Evolutionary conservation across 352 stramenopile genomes (phyloP), one percentile per base, ranked within the genome.

Genomic region (Phytophthora crassamura): DNA sequence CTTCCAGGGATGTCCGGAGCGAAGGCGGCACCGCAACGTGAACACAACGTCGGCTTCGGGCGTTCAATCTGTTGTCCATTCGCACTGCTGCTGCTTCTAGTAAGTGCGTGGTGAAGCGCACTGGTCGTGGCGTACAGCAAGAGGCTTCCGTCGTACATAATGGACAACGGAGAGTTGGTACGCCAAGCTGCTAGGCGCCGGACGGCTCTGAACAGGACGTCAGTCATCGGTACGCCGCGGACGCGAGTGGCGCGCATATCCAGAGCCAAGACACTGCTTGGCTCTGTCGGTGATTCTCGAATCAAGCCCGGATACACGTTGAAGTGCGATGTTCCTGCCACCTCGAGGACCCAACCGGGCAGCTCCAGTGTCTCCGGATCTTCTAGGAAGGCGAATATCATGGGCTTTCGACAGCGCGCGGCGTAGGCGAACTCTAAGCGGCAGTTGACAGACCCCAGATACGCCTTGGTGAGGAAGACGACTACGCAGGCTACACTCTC

Each of bases 351-450:
- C 80, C 80, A 89, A 4, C 20, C 25, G 10, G 75, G 75, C 15
- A 86, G 48, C 4, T 63, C 59, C 1, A 84, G 58, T 10, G 36
- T 18, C 7, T 45, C 16, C 9, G 70, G 64, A 39, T 87, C 76
- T n/a, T 79, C 56, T 3, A 87, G 60, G 25, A 81, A 77, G 0
- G 68, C 75, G 46, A 88, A 76, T 32, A 88, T 69, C 52, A 86
- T 75, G 7, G 76, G 72, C 41, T 81, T 86, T 12, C 59, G 49
- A 18, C 71, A 77, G 6, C 52, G 55, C 6, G 56, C 63, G 18
- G 78, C 78, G 59, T 89, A 89, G 35, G 64, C 60, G 41, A 86
- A 85, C 54, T 89, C 80, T 22, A 88, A 69, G n/a, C 64, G 68
- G 53, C 80, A 89, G 57, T 88, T 89, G 46, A 86, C 63, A 0